Conservation (phyloP, 169 alveolate genomes). For the Cryptosporidium viatorum region DNA sequence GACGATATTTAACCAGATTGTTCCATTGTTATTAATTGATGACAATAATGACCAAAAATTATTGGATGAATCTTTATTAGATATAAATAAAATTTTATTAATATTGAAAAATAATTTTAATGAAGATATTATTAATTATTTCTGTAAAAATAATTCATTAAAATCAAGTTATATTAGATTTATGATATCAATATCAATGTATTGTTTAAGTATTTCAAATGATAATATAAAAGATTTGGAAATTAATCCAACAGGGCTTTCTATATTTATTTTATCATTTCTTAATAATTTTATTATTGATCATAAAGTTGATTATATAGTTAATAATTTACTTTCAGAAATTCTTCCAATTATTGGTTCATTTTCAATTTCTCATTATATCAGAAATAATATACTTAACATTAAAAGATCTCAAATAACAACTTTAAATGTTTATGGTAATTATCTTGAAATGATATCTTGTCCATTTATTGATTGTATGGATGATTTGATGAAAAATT, state of each 20-base stretch:
- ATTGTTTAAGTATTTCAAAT: constrained; percentile 50
- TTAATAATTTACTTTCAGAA: constrained; percentile 37
- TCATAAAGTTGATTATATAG: neutral
- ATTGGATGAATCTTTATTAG: neutral
- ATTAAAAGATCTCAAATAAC: constrained; percentile 65
- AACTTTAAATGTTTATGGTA: constrained; percentile 52
- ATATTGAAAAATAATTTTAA: neutral
- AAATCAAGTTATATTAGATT: constrained; percentile 12
- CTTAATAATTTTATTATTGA: constrained; percentile 19
- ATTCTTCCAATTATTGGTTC: constrained; percentile 41
- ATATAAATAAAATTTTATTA: neutral
- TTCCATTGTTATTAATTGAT: neutral
- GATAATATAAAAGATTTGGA: neutral
- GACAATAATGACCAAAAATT: neutral
- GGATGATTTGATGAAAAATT: neutral
- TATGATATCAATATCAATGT: constrained; percentile 42
- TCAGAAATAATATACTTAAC: constrained; percentile 16
- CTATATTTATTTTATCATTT: constrained; percentile 12
- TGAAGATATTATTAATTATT: neutral
- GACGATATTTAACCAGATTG: constrained; percentile 24
- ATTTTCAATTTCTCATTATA: constrained; percentile 39
- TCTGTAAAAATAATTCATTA: neutral
- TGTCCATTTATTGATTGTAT: constrained; percentile 45
- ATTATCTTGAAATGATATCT: constrained; percentile 30
- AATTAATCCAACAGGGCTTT: neutral